These are phyloP conservation scores for Aleurites moluccanus DNA, from an alignment of 441 rosid species.

Conservation along the genomic window DNA sequence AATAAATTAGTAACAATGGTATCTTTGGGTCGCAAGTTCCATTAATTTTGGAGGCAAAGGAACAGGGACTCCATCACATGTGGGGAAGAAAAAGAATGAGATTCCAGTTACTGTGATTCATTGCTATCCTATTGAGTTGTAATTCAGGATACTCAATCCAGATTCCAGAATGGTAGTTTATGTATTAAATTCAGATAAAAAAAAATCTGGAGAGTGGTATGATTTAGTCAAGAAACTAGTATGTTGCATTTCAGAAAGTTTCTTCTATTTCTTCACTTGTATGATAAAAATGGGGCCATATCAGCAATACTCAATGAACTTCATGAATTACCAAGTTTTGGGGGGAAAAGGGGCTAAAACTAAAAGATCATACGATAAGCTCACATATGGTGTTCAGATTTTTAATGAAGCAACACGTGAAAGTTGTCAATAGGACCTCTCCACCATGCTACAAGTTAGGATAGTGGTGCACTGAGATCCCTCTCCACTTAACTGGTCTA, in stretches of 20 bases:
- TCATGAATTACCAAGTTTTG: neutral
- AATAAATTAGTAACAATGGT: neutral
- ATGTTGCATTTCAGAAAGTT: slow-evolving; percentile 7
- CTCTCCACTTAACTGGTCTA: neutral
- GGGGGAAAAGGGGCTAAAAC: neutral
- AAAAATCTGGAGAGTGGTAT: neutral
- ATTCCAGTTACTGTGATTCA: neutral
- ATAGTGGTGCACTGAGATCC: neutral
- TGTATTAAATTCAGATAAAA: neutral
- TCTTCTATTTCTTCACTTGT: neutral
- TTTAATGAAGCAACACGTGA: neutral
- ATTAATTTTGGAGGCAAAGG: neutral
- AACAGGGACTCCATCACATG: neutral
- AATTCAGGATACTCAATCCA: neutral
- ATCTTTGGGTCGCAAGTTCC: neutral
- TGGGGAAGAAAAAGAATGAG: neutral
- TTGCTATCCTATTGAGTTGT: neutral
- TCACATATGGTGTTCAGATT: neutral
- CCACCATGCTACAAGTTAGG: neutral
- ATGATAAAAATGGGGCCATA: neutral
- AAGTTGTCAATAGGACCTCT: neutral
- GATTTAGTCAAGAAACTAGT: neutral
- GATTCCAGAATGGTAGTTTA: neutral
- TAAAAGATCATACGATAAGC: neutral
- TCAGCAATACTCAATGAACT: neutral